A percentile compares a stretch with the other conserved stretches of the same genome.
phyloP scores from a whole-genome alignment of 305 asterid genomes.

The Fraxinus sp. region DNA sequence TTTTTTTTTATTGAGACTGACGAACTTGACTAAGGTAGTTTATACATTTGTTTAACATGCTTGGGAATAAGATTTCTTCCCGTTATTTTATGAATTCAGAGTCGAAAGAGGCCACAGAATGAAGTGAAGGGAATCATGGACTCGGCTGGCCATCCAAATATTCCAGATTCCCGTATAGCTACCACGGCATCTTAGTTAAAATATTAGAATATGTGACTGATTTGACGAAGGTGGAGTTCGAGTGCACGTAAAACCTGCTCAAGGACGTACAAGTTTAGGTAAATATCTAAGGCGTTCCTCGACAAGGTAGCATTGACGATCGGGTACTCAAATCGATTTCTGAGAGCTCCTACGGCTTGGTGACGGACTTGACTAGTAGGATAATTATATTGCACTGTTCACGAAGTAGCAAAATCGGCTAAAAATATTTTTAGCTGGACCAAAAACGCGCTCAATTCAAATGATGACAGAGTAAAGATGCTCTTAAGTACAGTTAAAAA shows the following conservation, averaged over 20 bases:
- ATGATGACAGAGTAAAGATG: background rate
- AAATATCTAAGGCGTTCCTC: no score
- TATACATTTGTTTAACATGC: slow-evolving; percentile 39
- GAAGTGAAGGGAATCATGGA: slow-evolving; percentile 46
- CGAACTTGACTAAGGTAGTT: background rate
- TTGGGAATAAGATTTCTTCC: slow-evolving; percentile 52
- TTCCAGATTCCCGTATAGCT: background rate
- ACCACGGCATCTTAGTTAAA: background rate
- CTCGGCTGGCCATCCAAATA: slow-evolving; percentile 46
- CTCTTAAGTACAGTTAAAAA: background rate
- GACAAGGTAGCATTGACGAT: no score
- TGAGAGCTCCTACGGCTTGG: background rate
- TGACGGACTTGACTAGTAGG: background rate
- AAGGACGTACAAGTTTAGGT: no score
- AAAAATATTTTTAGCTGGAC: no score
- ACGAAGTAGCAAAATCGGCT: background rate
- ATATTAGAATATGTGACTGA: background rate
- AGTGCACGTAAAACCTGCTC: no score
- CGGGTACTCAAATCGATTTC: background rate
- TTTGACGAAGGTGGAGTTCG: background rate
- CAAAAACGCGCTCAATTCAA: background rate
- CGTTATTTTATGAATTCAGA: slow-evolving; percentile 42
- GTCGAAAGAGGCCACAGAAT: slow-evolving; percentile 39
- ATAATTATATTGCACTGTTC: background rate
- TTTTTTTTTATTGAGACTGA: no score